Evolutionary conservation across 2,329 filamentous ascomycete genomes (phyloP).

Genomic region (Phyllosticta citriasiana): DNA sequence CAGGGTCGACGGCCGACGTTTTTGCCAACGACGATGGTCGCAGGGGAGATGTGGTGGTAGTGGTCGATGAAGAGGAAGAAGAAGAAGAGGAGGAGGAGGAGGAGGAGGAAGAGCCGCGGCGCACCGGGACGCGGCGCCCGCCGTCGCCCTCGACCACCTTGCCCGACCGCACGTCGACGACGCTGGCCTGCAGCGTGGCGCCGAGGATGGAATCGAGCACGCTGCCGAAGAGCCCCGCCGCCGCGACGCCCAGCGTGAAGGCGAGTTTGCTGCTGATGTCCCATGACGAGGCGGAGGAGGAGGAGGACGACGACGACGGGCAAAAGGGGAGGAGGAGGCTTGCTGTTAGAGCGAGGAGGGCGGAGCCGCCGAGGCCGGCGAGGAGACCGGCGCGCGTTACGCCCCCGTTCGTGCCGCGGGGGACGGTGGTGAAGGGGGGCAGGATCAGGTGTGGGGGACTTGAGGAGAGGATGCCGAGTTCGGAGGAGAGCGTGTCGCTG

Average conservation of each 20-base stretch:
- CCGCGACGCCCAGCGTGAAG: constrained; percentile 47
- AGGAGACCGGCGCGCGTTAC: constrained; percentile 66
- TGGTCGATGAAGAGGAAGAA: background rate
- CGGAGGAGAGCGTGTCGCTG: constrained; percentile 89
- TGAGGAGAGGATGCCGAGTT: constrained; percentile 81
- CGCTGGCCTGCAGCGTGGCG: constrained; percentile 73
- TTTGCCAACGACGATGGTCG: constrained; percentile 7
- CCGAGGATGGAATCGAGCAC: constrained; percentile 82
- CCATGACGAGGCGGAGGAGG: constrained; percentile 31
- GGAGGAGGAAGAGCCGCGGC: constrained; percentile 15
- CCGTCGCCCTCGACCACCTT: constrained; percentile 85
- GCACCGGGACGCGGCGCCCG: constrained; percentile 46
- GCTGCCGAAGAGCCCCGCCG: constrained; percentile 70
- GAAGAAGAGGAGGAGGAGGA: background rate
- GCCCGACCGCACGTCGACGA: constrained; percentile 71
- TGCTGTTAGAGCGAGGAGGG: constrained; percentile 57
- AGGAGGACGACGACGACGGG: background rate
- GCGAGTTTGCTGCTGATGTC: constrained; percentile 41
- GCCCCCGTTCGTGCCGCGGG: constrained; percentile 87
- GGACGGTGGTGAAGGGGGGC: constrained; percentile 67
- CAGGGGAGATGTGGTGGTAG: too few relatives aligned
- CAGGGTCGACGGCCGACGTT: constrained; percentile 18
- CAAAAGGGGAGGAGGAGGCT: constrained; percentile 63
- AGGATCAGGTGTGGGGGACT: constrained; percentile 76
- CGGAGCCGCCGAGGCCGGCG: constrained; percentile 64